Conservation (phyloP, 2,329 filamentous ascomycete species). For the Fusarium nodosum region DNA sequence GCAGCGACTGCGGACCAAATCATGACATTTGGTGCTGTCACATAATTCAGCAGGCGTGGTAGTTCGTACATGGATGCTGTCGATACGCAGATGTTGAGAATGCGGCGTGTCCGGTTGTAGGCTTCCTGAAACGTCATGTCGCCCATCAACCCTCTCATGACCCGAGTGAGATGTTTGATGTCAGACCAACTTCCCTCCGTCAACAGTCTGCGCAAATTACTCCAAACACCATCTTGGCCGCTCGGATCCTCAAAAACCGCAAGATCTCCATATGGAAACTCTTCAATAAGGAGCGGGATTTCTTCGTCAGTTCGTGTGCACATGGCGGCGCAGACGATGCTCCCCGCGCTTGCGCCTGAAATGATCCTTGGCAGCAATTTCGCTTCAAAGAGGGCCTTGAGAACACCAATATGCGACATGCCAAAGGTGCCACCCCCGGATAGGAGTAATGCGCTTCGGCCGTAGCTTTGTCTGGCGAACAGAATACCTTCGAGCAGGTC, state of each 20-base stretch:
- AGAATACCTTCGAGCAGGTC: slow-evolving; percentile 77
- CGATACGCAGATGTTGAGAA: slow-evolving; percentile 94
- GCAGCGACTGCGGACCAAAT: slow-evolving; percentile 98
- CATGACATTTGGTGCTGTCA: slow-evolving; percentile 93
- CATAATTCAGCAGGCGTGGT: slow-evolving; percentile 88
- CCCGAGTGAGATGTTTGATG: slow-evolving; percentile 81
- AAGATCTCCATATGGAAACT: slow-evolving; percentile 84
- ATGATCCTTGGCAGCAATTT: slow-evolving; percentile 86
- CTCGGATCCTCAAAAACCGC: slow-evolving; percentile 79
- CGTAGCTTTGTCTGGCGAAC: slow-evolving; percentile 82
- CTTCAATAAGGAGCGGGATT: slow-evolving; percentile 75
- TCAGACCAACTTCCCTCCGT: slow-evolving; percentile 90
- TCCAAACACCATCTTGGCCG: slow-evolving; percentile 72
- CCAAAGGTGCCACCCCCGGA: slow-evolving; percentile 91
- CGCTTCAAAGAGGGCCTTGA: slow-evolving; percentile 83
- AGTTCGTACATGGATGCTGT: slow-evolving; percentile 89
- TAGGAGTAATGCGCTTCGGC: slow-evolving; percentile 84
- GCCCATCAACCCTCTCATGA: slow-evolving; percentile 84
- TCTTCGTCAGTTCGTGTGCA: slow-evolving; percentile 84
- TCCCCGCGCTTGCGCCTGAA: slow-evolving; percentile 88
- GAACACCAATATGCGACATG: slow-evolving; percentile 91
- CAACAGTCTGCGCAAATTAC: slow-evolving; percentile 78
- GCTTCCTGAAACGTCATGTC: slow-evolving; percentile 96
- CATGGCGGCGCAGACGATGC: slow-evolving; percentile 85
- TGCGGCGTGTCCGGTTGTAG: slow-evolving; percentile 92